phyloP scores from a whole-genome alignment of 148 eudicot genomes.

The Rhododendron ferrugineum region DNA sequence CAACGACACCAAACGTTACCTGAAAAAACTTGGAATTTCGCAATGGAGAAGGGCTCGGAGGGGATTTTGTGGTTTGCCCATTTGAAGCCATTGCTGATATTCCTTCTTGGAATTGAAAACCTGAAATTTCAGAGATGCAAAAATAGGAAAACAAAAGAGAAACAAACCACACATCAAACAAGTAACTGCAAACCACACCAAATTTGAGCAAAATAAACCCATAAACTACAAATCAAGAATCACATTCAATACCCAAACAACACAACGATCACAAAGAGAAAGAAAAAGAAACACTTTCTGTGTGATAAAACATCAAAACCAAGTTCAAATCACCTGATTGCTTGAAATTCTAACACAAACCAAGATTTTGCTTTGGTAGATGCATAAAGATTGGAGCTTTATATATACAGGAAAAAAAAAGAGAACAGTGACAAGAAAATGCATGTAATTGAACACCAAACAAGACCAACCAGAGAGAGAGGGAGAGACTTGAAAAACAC shows the following conservation, averaged over 20 bases:
- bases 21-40: constrained; percentile 23
- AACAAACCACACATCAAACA: not conserved
- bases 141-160: not conserved
- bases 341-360: not conserved
- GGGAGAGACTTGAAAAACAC: constrained; percentile 22
- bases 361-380: not conserved
- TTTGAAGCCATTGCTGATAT: constrained; percentile 23
- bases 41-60: constrained; percentile 22
- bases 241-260: not conserved
- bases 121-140: not conserved
- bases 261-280: not conserved
- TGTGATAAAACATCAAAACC: not conserved
- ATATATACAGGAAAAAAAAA: not conserved
- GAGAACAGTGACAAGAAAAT: not conserved
- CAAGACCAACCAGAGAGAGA: constrained; percentile 35
- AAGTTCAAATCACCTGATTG: constrained; percentile 13
- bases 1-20: not conserved
- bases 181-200: not conserved
- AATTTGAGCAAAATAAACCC: not conserved
- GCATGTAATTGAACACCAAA: constrained; percentile 18
- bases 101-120: constrained; percentile 12
- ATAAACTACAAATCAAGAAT: not conserved
- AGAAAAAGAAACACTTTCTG: not conserved
- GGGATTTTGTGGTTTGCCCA: constrained; percentile 17
- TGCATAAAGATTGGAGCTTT: not conserved